phyloP scores from a whole-genome alignment of 257 asterid genomes.

The Gentiana straminea region DNA sequence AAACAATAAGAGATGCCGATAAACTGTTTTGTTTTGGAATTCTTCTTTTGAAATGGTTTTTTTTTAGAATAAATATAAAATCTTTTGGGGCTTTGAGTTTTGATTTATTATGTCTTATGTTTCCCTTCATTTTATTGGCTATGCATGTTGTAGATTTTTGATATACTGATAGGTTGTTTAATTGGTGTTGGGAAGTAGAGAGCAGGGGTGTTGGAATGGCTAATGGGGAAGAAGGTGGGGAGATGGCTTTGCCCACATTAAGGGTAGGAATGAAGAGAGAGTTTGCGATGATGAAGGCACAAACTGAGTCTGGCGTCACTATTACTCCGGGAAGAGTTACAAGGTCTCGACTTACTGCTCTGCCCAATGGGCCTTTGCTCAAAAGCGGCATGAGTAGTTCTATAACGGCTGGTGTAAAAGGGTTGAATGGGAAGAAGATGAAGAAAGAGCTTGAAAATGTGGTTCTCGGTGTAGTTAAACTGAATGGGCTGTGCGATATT shows the following conservation, averaged over 20 bases:
- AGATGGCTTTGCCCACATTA: slow-evolving; percentile 45
- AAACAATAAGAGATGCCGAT: no score
- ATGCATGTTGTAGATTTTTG: slow-evolving; percentile 3
- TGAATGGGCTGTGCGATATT: slow-evolving; percentile 13
- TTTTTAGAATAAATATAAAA: no score
- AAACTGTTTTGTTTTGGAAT: no score
- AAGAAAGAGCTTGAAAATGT: slow-evolving; percentile 15
- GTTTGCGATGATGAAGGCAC: slow-evolving; percentile 67
- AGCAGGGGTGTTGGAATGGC: slow-evolving; percentile 10
- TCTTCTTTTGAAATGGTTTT: no score
- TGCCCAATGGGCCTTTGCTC: slow-evolving; percentile 10
- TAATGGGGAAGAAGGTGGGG: slow-evolving; percentile 39
- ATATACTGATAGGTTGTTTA: slow-evolving; percentile 5
- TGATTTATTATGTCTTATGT: neutral
- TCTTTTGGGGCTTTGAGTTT: no score
- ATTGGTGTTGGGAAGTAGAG: slow-evolving; percentile 10
- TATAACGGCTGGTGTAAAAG: slow-evolving; percentile 15
- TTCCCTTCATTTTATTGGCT: neutral
- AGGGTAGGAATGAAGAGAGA: slow-evolving; percentile 87
- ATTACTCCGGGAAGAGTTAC: slow-evolving; percentile 55
- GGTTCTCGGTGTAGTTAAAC: slow-evolving; percentile 16
- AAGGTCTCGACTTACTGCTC: slow-evolving; percentile 42
- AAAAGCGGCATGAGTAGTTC: slow-evolving; percentile 11
- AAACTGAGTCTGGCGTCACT: slow-evolving; percentile 34
- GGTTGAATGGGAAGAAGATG: slow-evolving; percentile 20